Evolutionary conservation across 2,329 filamentous ascomycete genomes (phyloP).

Genomic region (Aspergillus sojae): DNA sequence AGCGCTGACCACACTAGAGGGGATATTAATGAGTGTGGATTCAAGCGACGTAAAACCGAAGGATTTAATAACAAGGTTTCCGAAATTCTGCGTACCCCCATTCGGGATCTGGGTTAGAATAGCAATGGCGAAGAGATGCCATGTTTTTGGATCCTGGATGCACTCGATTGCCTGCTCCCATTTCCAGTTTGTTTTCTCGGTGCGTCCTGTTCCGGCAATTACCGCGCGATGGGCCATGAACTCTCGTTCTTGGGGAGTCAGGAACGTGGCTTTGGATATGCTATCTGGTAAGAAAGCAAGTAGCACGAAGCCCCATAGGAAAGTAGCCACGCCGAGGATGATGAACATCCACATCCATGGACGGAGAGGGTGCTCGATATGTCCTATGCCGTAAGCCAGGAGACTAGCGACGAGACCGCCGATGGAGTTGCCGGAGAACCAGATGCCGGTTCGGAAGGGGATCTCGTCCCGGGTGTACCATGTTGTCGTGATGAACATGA

Average conservation of each 20-base stretch:
- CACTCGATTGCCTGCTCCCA: slow-evolving; percentile 58
- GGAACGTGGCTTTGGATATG: slow-evolving; percentile 60
- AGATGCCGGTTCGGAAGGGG: slow-evolving; percentile 57
- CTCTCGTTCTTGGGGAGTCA: slow-evolving; percentile 56
- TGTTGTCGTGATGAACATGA: slow-evolving; percentile 59
- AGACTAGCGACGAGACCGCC: slow-evolving; percentile 29
- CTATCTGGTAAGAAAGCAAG: slow-evolving; percentile 55
- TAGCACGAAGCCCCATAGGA: slow-evolving; percentile 55
- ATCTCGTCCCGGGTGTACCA: slow-evolving; percentile 63
- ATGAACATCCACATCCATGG: slow-evolving; percentile 64
- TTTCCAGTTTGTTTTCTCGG: slow-evolving; percentile 46
- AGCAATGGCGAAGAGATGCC: slow-evolving; percentile 59
- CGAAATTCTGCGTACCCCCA: slow-evolving; percentile 49
- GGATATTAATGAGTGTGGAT: slow-evolving; percentile 59
- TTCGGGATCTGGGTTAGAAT: slow-evolving; percentile 60
- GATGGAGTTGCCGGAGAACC: slow-evolving; percentile 47
- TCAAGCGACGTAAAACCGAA: slow-evolving; percentile 60
- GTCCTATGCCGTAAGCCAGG: slow-evolving; percentile 57
- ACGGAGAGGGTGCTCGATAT: slow-evolving; percentile 50
- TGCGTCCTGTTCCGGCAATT: slow-evolving; percentile 19
- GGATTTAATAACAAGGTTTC: slow-evolving; percentile 59
- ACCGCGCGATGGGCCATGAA: slow-evolving; percentile 31
- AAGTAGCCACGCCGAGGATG: slow-evolving; percentile 55
- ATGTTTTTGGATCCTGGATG: slow-evolving; percentile 61
- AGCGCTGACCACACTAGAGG: slow-evolving; percentile 55